Conservation (phyloP, 306 rosid genomes). For the Alnus glutinosa region DNA sequence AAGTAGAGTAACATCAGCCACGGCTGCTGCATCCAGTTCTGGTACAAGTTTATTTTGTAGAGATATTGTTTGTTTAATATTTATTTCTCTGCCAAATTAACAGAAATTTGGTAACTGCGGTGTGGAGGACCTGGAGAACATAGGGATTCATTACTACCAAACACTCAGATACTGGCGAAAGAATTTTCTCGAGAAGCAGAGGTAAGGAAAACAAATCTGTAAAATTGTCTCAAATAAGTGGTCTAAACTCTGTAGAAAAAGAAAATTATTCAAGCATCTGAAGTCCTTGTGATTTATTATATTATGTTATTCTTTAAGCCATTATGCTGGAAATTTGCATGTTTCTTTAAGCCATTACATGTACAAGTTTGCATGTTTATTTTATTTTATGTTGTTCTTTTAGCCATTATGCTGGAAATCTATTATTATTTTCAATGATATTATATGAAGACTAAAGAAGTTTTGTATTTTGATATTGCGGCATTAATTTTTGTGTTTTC, state of each 20-base stretch:
- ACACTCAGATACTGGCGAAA: slow-evolving; percentile 86
- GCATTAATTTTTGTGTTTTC: neutral
- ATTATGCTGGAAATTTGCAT: neutral
- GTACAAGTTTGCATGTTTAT: neutral
- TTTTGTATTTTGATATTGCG: neutral
- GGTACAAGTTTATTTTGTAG: slow-evolving; percentile 29
- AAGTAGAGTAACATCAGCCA: slow-evolving; percentile 51
- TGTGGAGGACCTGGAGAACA: slow-evolving; percentile 45
- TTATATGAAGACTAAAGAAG: neutral
- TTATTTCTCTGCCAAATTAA: neutral
- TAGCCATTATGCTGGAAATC: neutral
- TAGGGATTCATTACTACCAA: slow-evolving; percentile 86
- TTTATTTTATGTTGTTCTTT: neutral
- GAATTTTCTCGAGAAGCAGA: slow-evolving; percentile 64
- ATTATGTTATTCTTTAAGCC: neutral
- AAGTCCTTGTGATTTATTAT: neutral
- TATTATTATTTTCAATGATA: neutral
- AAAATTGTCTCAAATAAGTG: neutral
- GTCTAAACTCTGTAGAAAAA: too few relatives aligned
- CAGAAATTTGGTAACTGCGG: slow-evolving; percentile 27
- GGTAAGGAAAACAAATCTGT: slow-evolving; percentile 35
- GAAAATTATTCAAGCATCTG: neutral
- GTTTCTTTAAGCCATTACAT: neutral
- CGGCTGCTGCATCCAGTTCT: slow-evolving; percentile 42
- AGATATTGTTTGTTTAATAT: neutral